A percentile compares a stretch with the other conserved stretches of the same genome.
Conservation (phyloP, 163 green algal genomes). For the Scenedesmus sp. region DNA sequence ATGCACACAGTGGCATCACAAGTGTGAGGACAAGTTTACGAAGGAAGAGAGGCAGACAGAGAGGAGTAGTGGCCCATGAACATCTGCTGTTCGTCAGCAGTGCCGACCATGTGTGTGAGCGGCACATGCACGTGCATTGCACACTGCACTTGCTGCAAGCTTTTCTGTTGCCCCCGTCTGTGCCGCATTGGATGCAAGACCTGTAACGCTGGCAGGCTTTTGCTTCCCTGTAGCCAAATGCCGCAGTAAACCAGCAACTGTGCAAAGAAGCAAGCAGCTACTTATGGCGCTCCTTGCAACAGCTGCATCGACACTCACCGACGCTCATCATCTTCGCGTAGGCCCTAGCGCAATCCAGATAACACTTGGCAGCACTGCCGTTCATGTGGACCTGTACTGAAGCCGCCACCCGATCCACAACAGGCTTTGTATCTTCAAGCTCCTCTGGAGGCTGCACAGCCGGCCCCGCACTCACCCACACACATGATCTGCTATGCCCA, state of each 20-base stretch:
- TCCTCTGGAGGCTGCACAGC: neutral
- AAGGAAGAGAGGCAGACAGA: neutral
- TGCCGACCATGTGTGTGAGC: too few relatives aligned
- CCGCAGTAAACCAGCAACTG: too few relatives aligned
- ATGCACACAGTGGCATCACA: neutral
- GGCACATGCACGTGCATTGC: too few relatives aligned
- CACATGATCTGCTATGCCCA: too few relatives aligned
- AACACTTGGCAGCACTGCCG: neutral
- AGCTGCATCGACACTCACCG: neutral
- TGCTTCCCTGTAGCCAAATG: too few relatives aligned
- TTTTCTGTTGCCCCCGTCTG: too few relatives aligned
- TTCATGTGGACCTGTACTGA: neutral
- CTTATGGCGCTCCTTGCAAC: neutral
- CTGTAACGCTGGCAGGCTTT: too few relatives aligned
- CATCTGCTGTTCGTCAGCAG: too few relatives aligned
- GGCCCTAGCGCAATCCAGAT: neutral
- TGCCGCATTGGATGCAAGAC: too few relatives aligned
- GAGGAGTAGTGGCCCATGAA: neutral
- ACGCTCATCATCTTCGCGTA: constrained; percentile 15
- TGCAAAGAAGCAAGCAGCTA: too few relatives aligned
- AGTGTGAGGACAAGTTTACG: neutral
- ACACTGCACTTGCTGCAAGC: too few relatives aligned
- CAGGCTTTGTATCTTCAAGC: neutral
- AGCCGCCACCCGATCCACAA: neutral
- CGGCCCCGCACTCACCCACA: too few relatives aligned